These are phyloP conservation scores for Cystobasidium onofrii DNA, from an alignment of 768 basidiomycete species.

Conservation along the genomic window DNA sequence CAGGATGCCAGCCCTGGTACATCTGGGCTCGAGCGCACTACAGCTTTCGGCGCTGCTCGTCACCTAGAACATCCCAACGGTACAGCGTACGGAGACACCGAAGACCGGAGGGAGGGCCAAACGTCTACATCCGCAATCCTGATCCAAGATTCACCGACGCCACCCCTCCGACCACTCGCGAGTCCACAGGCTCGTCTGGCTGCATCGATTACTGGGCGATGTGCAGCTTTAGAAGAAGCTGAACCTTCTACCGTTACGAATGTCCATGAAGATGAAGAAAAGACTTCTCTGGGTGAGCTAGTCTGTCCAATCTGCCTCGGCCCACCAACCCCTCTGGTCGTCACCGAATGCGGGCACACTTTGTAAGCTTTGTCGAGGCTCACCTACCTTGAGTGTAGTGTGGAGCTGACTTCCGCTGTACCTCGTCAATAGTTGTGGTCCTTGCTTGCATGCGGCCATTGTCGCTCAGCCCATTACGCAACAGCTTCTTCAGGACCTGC, in stretches of 20 bases:
- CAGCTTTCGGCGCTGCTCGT: too few species aligned
- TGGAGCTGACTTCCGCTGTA: neutral
- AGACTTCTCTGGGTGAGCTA: conserved; percentile 20
- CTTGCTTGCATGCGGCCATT: conserved; percentile 18
- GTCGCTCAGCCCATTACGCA: conserved; percentile 3
- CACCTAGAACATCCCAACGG: too few species aligned
- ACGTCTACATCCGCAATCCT: conserved; percentile 10
- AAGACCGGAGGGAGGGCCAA: neutral
- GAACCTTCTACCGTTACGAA: neutral
- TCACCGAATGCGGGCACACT: conserved; percentile 26
- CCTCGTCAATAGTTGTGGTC: conserved; percentile 20
- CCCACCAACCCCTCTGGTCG: conserved; percentile 12
- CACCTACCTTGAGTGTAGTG: neutral
- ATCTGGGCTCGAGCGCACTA: too few species aligned
- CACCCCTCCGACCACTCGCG: conserved; percentile 26
- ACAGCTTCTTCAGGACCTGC: conserved; percentile 9
- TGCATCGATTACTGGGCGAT: conserved; percentile 5
- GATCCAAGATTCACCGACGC: conserved; percentile 24
- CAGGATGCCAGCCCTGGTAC: too few species aligned
- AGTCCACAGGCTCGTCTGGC: conserved; percentile 21
- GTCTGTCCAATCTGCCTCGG: conserved; percentile 25
- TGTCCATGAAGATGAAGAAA: conserved; percentile 3
- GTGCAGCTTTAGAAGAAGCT: neutral
- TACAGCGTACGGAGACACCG: too few species aligned
- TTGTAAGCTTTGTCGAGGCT: neutral